Evolutionary conservation across 2,329 filamentous ascomycete species (phyloP), one percentile per base, ranked within the genome.

Genomic region (Gnomoniopsis sp.): DNA sequence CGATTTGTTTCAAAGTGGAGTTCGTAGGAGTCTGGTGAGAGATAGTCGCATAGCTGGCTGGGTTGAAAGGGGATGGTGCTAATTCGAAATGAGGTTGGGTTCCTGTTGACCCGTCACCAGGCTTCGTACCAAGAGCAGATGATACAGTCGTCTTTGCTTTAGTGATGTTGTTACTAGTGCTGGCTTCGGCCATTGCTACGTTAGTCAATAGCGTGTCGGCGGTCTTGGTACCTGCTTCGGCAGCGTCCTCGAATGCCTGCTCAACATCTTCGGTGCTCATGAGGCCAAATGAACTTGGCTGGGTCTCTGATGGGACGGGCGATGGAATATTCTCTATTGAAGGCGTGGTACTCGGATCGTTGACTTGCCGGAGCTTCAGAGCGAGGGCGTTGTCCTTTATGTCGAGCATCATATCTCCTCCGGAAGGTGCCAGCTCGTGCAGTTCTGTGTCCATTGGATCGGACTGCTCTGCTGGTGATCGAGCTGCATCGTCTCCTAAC

Each of bases 1-100:
- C 52, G 47, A 64, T 43, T 19, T 48, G 57, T 44, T 49, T 59
- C 6, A 55, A 55, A n/a, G 58, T 56, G 15, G 53, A 61, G 36
- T 65, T 61, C 23, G 53, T 47, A 15, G 57, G 57, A 4, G 57
- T 49, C 7, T 12, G 44, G 12, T 8, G 44, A 23, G 4, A 12
- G 7, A 21, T 12, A 22, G 7, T 19, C 8, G 12, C 3, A 23
- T 21, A 23, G 11, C 11, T 23, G 19, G 21, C 6, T 12, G 22
- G 44, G 23, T 19, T 19, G 3, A 23, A 6, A 12, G 22, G 11
- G 15, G 44, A 8, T 11, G 44, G 15, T 47, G n/a, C 41, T 17
- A 3, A 23, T 14, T 14, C 21, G 14, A 10, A 7, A 47, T 7
- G 19, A 23, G 2, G 11, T 15, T 15, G 17, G 14, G 36, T 41